Evolutionary conservation across 345 rosid genomes (phyloP).

Genomic region (Raphanus raphanistrum): DNA sequence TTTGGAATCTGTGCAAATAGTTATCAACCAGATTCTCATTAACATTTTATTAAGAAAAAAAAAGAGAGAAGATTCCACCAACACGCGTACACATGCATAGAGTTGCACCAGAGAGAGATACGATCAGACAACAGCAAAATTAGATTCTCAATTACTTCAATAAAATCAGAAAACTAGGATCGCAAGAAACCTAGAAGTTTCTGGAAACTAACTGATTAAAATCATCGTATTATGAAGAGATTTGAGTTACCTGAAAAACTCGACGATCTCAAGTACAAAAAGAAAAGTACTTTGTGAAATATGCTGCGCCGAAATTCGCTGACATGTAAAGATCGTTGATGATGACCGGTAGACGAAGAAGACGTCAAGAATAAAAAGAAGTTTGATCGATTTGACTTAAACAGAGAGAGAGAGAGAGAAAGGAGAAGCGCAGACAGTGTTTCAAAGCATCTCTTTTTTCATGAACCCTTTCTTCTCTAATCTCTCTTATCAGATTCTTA

Average conservation of each 20-base stretch:
- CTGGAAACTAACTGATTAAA: background rate
- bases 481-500: background rate
- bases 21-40: background rate
- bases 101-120: conserved; percentile 24
- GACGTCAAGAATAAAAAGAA: conserved; percentile 4
- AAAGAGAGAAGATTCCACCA: background rate
- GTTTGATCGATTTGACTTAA: conserved; percentile 12
- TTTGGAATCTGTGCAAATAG: background rate
- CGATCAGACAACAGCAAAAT: conserved; percentile 1
- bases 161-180: background rate
- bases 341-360: conserved; percentile 11
- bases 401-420: background rate
- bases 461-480: background rate
- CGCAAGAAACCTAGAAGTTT: background rate
- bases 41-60: background rate
- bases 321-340: conserved; percentile 1
- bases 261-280: background rate
- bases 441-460: background rate
- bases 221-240: conserved; percentile 11
- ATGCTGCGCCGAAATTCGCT: background rate
- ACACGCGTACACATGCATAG: conserved; percentile 18
- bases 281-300: background rate
- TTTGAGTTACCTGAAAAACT: conserved; percentile 14
- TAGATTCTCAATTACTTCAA: background rate
- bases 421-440: background rate